Base-by-base conservation (phyloP, 1,139 yeast species). In the Yamadazyma jaroonii region DNA sequence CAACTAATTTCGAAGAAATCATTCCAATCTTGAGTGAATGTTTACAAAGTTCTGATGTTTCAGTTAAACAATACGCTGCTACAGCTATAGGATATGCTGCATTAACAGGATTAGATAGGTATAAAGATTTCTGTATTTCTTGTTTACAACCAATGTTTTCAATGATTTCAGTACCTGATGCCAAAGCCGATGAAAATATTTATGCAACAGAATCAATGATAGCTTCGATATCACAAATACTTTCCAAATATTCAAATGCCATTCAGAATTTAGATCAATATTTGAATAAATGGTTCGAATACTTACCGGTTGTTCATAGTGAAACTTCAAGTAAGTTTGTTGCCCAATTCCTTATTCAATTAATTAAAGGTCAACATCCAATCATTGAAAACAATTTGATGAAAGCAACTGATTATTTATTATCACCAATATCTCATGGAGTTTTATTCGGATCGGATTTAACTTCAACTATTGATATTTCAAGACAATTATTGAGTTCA, bases 271-370 rank as follows among this genome's bases (percentile, higher is more conserved):
- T 81, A 44, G 79, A 84, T 49, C 70, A 74, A 21, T 75, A 85
- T 14, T 67, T 87, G 37, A 74, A 72, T 26, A 84, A 78, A 47
- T 92, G 97, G 97, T 67, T 92, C 39, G 74, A 75, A 45, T 75
- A 89, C 10, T 74, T 92, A 50, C 98, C 98, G 22, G 76, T 90
- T 33, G 64, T 81, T 13, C 84, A 81, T 50, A 97, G 92, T 60
- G 86, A 81, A 31, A 94, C 86, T 50, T 95, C 95, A 7, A 97
- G 97, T 2, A 81, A 89, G n/a, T 87, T 73, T 60, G 82, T 89
- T 20, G 92, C 88, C 62, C 69, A 75, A 47, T 90, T 88, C 58
- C 71, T 92, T 53, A 67, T 82, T 22, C 86, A 84, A 46, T 69
- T 92, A 52, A 82, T 90, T 35, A 83, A 83, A 36, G 75, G 73